Base-by-base conservation (phyloP, 441 rosid genomes). In the Jatropha podagrica region DNA sequence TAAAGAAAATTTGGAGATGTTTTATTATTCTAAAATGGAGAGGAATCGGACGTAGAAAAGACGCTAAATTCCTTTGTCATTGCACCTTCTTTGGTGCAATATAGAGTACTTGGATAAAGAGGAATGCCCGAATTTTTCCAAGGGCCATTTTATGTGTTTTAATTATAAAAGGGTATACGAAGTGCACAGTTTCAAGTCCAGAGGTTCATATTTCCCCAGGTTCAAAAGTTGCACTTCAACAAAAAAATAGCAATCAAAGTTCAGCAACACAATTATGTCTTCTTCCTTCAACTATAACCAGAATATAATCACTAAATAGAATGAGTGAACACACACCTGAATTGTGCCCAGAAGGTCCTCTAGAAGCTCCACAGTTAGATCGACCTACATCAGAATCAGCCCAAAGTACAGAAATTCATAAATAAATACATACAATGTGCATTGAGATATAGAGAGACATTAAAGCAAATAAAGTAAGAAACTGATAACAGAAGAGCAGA, bases 261-360 rank as follows among this genome's bases (percentile, higher is more conserved):
- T 69, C 48, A 76, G 23, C 10, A 20, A 13, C 46, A 63, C n/a
- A 37, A 49, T 17, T 26, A 62, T 40, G n/a, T 38, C 26, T 52
- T 55, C 69, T 54, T 60, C 67, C 37, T 27, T 59, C 15, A 63
- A 70, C 48, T 72, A 72, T 49, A 76, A 69, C 59, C 46, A 37
- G 18, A 60, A 60, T 38, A 41, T 71, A 56, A 70, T 14, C 20
- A 46, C 20, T 67, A 40, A 18, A 59, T 42, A 42, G 26, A 71
- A 72, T 38, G 59, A 60, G 42, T 13, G 10, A 18, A 72, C 83
- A 79, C 82, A 78, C 75, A 89, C 97, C 93, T 91, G 97, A 79
- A 93, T 86, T 71, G 81, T 85, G 74, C 90, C 93, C 86, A 91
- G 76, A 78, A 93, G 91, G 72, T 91, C 97, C 85, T 93, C 97